Evolutionary conservation across 768 basidiomycete genomes (phyloP).

Genomic region (Collybia nuda): DNA sequence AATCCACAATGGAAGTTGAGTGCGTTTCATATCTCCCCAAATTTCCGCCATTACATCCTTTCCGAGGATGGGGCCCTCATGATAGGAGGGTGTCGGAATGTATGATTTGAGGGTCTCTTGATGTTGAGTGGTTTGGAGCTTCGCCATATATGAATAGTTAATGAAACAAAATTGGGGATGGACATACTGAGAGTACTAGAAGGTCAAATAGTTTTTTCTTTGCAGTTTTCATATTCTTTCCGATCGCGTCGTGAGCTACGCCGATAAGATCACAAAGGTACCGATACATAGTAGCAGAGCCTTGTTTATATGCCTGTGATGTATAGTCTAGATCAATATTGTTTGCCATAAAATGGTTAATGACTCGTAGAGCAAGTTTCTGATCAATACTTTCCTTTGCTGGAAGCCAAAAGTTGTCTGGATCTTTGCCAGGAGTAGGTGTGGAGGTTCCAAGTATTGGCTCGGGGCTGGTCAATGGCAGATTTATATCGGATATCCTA

Average conservation of each 20-base stretch:
- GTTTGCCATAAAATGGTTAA: too few species aligned
- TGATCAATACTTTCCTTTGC: too few species aligned
- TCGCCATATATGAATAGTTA: background rate
- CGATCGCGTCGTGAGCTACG: conserved; percentile 6
- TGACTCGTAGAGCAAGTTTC: too few species aligned
- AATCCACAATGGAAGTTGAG: conserved; percentile 29
- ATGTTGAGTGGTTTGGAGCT: too few species aligned
- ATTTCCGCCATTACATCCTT: conserved; percentile 24
- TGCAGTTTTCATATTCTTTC: background rate
- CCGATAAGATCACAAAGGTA: conserved; percentile 10
- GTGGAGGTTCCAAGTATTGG: too few species aligned
- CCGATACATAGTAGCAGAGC: conserved; percentile 2
- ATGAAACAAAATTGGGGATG: background rate
- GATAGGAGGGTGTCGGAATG: background rate
- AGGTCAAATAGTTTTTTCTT: conserved; percentile 11
- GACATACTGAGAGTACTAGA: background rate
- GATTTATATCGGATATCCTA: too few species aligned
- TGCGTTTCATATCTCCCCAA: conserved; percentile 27
- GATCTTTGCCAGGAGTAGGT: too few species aligned
- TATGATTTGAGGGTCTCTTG: background rate
- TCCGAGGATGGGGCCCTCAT: conserved; percentile 19
- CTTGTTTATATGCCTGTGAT: conserved; percentile 12
- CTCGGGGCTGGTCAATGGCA: too few species aligned
- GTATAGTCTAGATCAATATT: background rate
- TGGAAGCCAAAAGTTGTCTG: too few species aligned